phyloP scores from a whole-genome alignment of 2,329 filamentous ascomycete genomes.

The Sporothrix luriei region DNA sequence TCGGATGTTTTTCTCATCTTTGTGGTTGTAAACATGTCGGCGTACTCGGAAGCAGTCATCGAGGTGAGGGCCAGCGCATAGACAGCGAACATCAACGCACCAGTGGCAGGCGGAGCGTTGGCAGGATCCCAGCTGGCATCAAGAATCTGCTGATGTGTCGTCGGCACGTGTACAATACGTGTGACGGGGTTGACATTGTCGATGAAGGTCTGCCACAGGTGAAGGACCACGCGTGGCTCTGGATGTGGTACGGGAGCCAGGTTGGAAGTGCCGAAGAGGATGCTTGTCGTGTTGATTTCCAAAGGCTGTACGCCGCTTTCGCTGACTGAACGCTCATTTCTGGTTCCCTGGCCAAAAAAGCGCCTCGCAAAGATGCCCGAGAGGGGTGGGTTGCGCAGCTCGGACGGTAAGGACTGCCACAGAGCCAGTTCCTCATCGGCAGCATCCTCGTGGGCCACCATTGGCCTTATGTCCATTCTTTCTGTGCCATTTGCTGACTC shows the following conservation, averaged over 20 bases:
- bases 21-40: slow-evolving; percentile 33
- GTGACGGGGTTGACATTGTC: slow-evolving; percentile 42
- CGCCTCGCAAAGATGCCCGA: slow-evolving; percentile 22
- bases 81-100: slow-evolving; percentile 40
- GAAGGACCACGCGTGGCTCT: slow-evolving; percentile 41
- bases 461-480: no score
- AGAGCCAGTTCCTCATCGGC: slow-evolving; percentile 10
- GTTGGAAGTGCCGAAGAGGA: not conserved
- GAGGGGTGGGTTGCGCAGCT: slow-evolving; percentile 28
- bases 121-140: slow-evolving; percentile 40
- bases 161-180: slow-evolving; percentile 43
- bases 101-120: slow-evolving; percentile 33
- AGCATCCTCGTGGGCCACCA: not conserved
- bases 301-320: not conserved
- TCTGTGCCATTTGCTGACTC: not conserved
- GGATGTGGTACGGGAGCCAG: slow-evolving; percentile 37
- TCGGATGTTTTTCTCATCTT: not conserved
- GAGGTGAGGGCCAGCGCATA: slow-evolving; percentile 40
- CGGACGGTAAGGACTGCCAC: slow-evolving; percentile 21
- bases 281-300: not conserved
- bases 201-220: slow-evolving; percentile 43
- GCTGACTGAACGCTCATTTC: not conserved
- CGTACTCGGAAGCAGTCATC: slow-evolving; percentile 31
- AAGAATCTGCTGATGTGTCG: slow-evolving; percentile 41
- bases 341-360: slow-evolving; percentile 3